phyloP scores from a whole-genome alignment of 768 basidiomycete species.

The Fistulinella prunicolor region DNA sequence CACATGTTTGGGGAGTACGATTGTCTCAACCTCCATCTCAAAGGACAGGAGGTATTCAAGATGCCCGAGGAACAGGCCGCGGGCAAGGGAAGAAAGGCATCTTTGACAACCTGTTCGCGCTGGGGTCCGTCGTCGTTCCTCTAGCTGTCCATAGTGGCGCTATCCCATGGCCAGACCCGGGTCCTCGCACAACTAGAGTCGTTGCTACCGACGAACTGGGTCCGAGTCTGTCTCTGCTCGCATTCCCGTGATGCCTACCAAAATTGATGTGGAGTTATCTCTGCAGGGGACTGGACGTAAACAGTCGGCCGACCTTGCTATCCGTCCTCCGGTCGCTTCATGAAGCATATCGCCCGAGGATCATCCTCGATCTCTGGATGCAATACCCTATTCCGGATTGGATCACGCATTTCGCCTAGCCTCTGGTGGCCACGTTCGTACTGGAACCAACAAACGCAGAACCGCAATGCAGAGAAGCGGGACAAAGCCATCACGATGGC shows the following conservation, averaged over 20 bases:
- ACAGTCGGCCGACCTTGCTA: constrained; percentile 55
- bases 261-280: not conserved
- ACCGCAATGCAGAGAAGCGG: not conserved
- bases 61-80: constrained; percentile 23
- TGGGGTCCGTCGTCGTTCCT: constrained; percentile 63
- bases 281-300: constrained; percentile 70
- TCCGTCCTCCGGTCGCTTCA: constrained; percentile 55
- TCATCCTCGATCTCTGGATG: constrained; percentile 62
- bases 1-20: constrained; percentile 58
- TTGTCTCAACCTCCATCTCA: constrained; percentile 31
- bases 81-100: constrained; percentile 31
- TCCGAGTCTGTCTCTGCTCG: constrained; percentile 51
- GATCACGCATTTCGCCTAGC: constrained; percentile 65
- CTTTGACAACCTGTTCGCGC: constrained; percentile 52
- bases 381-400: constrained; percentile 75
- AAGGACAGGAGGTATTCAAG: constrained; percentile 19
- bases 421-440: constrained; percentile 43
- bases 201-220: constrained; percentile 88
- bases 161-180: constrained; percentile 91
- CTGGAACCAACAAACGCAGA: constrained; percentile 43
- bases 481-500: not conserved
- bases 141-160: constrained; percentile 78
- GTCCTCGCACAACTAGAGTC: constrained; percentile 70
- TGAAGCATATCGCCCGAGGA: constrained; percentile 44
- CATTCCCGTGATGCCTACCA: too few relatives aligned